Conservation (phyloP, 2,329 filamentous ascomycete genomes). For the Cladosporium sp. region DNA sequence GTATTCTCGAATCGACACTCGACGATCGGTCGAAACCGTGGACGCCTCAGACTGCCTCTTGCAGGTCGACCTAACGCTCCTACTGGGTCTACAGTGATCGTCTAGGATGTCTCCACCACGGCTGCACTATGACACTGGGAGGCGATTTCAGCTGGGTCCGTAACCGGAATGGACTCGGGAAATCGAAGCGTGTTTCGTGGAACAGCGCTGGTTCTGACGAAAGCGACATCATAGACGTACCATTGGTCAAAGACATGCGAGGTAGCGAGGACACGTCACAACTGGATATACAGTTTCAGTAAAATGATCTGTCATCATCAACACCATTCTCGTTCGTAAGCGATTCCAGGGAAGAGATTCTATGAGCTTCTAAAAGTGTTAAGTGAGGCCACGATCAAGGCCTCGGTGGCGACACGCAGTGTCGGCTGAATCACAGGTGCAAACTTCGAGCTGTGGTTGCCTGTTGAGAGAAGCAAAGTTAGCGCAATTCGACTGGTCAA, state of each 20-base stretch:
- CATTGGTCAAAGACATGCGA: not conserved
- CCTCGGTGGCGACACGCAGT: slow-evolving; percentile 44
- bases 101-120: too few species aligned
- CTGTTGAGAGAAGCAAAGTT: not conserved
- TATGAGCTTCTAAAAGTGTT: slow-evolving; percentile 3
- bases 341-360: too few species aligned
- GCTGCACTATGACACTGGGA: too few species aligned
- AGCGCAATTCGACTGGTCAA: too few species aligned
- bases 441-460: slow-evolving; percentile 59
- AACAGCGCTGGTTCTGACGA: too few species aligned
- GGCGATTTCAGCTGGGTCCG: not conserved
- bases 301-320: not conserved
- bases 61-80: not conserved
- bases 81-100: not conserved
- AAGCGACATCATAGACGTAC: not conserved
- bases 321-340: not conserved
- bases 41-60: not conserved
- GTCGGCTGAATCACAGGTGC: slow-evolving; percentile 60
- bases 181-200: too few species aligned
- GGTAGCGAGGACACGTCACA: not conserved
- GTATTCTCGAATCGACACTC: not conserved
- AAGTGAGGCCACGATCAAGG: slow-evolving; percentile 27
- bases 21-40: not conserved
- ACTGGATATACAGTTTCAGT: not conserved
- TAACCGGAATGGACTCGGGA: too few species aligned